Evolutionary conservation across 139 green algal genomes (phyloP), one percentile per base, ranked within the genome.

Genomic region (Chlamydomonas sphaeroides): DNA sequence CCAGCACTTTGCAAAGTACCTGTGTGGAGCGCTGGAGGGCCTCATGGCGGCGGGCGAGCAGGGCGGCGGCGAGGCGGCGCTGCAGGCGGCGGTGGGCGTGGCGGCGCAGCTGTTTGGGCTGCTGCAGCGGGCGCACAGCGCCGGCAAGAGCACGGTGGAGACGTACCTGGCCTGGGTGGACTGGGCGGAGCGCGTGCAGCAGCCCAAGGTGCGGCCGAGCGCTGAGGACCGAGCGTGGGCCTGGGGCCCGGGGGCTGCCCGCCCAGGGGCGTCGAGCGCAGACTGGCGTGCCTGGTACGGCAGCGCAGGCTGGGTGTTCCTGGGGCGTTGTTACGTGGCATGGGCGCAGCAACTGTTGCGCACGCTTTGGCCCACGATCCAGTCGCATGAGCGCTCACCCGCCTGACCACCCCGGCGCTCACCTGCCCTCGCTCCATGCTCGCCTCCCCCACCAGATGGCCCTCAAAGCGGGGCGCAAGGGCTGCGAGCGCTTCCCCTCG

Each of bases 131-230:
- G 80, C 80, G 23, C 79, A 87, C 61, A 32, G 30, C 1, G 49
- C 25, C 3, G 21, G 65, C 3, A 61, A 38, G 51, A 76, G 82
- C n/a, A 78, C 77, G 1, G 68, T 89, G 42, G 48, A 63, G 39
- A 45, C 86, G 65, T 82, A 90, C 66, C 66, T 91, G 62, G 51
- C 33, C 8, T 91, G 86, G 87, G 75, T 83, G 1, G 41, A 69
- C 30, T 76, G 84, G 79, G 86, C 88, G 15, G 71, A 90, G 38
- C 65, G 61, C 33, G 73, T 84, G 30, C 79, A 78, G 28, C 85
- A 89, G 23, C 69, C 51, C 25, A 86, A 86, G 69, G 48, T 72
- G n/a, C n/a, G n/a, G n/a, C n/a, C n/a, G n/a, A n/a, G n/a, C n/a
- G n/a, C n/a, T n/a, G n/a, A n/a, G n/a, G n/a, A n/a, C n/a, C n/a